These are phyloP conservation scores for Microsporum audouinii DNA, from an alignment of 2,329 filamentous ascomycete genomes.

Conservation along the genomic window DNA sequence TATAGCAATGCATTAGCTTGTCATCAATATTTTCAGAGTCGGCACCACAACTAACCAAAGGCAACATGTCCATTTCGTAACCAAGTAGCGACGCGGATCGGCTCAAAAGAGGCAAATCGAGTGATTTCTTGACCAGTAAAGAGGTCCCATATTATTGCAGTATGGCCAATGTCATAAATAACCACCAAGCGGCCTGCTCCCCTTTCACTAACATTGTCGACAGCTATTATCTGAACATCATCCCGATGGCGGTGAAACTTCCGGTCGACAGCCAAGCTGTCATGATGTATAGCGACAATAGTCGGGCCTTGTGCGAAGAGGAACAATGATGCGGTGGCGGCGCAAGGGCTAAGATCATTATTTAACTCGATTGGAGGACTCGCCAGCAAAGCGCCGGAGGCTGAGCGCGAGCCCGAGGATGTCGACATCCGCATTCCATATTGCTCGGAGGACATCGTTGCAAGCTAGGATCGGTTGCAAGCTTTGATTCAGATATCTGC, in stretches of 20 bases:
- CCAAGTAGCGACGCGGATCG: conserved; percentile 75
- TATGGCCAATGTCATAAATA: conserved; percentile 84
- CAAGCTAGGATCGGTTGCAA: neutral
- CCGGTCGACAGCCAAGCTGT: conserved; percentile 78
- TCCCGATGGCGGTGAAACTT: conserved; percentile 75
- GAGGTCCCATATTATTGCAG: conserved; percentile 92
- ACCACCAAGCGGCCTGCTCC: conserved; percentile 78
- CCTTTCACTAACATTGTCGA: conserved; percentile 81
- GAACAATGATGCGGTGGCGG: conserved; percentile 81
- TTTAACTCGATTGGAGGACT: conserved; percentile 22
- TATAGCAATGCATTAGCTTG: conserved; percentile 32
- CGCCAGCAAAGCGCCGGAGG: conserved; percentile 39
- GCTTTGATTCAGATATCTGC: neutral
- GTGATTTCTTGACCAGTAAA: conserved; percentile 83
- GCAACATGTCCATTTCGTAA: conserved; percentile 96
- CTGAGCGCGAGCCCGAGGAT: conserved; percentile 48
- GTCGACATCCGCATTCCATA: conserved; percentile 49
- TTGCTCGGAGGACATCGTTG: conserved; percentile 40
- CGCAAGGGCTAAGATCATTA: conserved; percentile 66
- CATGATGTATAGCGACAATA: conserved; percentile 82
- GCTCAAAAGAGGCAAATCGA: conserved; percentile 84
- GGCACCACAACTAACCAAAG: conserved; percentile 56
- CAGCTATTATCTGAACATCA: conserved; percentile 70
- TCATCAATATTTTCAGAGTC: neutral
- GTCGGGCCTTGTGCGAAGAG: conserved; percentile 74